Evolutionary conservation across 805 yeast species (phyloP), one percentile per base, ranked within the genome.

Genomic region (Lachancea cidri): DNA sequence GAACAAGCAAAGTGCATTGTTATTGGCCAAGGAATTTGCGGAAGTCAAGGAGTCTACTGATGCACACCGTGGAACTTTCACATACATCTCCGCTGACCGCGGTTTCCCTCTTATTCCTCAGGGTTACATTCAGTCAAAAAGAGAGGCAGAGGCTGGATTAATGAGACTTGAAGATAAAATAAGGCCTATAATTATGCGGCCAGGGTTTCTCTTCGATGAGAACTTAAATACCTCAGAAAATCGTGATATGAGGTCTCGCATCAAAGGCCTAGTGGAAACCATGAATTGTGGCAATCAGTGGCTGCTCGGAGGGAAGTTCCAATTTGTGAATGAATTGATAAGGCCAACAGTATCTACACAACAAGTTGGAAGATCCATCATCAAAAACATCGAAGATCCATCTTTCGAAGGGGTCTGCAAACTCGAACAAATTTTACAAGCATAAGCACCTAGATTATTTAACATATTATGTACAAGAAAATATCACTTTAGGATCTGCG

Each of bases 151-250:
- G 57, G 59, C 60, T 17, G 81, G 76, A 49, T 59, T 78, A 16
- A 39, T 60, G 41, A 58, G 68, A 19, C 65, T 74, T 16, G 64
- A 68, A n/a, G 56, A 61, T 2, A 17, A 42, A 11, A 57, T 57
- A 1, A 71, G 91, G 42, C 67, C 83, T 0, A 76, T 88, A 2
- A 58, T 83, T 13, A 47, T 85, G 62, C 71, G 96, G 45, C 96
- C 96, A 0, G 94, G 94, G 0, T 77, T 87, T 51, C 80, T 88
- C 88, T 83, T 66, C 54, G 94, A 86, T 55, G 76, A 70, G 29
- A 54, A 54, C 33, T 48, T 53, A 5, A 52, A 55, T 24, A 65
- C 65, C 36, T 52, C 62, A 18, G 62, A 66, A 9, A 42, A 65
- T 1, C 22, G 35, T 4, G 53, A 53, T 34, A 42, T 50, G 14